Evolutionary conservation across 129 eudicot genomes (phyloP), one percentile per base, ranked within the genome.

Genomic region (Lactuca sativa): DNA sequence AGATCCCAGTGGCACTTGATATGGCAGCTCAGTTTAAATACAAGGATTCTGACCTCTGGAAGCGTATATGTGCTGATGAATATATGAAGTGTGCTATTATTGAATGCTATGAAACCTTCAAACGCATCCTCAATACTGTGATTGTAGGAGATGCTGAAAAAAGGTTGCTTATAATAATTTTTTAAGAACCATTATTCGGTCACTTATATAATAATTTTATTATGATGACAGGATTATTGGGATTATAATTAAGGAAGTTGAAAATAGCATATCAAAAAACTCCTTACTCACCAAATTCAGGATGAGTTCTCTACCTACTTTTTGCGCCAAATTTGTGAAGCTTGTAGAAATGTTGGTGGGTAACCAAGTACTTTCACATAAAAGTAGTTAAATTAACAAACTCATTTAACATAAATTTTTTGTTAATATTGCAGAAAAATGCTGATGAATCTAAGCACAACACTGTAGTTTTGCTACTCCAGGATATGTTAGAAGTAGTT

Each of bases 31-130:
- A 90, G 64, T 95, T 90, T 84, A 83, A 84, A 62, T 71, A 83
- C 44, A 90, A 85, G 66, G 99, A 95, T 55, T 68, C 87, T 75
- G 99, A 95, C 80, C 89, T 95, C 37, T 95, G 99, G 97, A 95
- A 80, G 80, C 97, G 97, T 32, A 90, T 95, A 77, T 90, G 93
- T 84, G 89, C 96, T 14, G 99, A 95, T 84, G 97, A 95, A 59
- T 90, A 90, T 56, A 85, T 87, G 95, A 90, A 90, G 77, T 95
- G 97, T 82, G 97, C 97, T 76, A 97, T 95, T 55, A 83, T 84
- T 66, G 99, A 95, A 85, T 95, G 97, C 84, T 95, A 95, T 30
- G 99, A 95, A 63, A 87, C 96, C 77, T 95, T 95, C 71, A 95
- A 90, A 74, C 93, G 83, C 78, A 80, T 95, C 69, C 70, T 95